phyloP scores from a whole-genome alignment of 495 filamentous ascomycete genomes.

The Penicilliopsis zonata region DNA sequence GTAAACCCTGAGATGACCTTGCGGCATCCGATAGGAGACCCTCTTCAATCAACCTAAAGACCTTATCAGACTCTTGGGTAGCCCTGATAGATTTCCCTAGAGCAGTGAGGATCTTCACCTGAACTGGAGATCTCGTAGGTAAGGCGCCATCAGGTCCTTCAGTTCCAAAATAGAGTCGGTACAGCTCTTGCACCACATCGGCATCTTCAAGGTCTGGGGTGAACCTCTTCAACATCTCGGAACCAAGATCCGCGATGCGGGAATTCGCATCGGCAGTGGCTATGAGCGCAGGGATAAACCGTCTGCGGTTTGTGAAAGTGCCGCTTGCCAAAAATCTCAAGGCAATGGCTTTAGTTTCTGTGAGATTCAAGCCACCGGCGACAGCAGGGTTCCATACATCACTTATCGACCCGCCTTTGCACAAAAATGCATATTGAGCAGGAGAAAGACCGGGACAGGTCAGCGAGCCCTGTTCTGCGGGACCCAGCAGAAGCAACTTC shows the following conservation, averaged over 20 bases:
- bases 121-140: slow-evolving; percentile 53
- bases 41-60: slow-evolving; percentile 58
- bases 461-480: slow-evolving; percentile 21
- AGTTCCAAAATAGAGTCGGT: slow-evolving; percentile 53
- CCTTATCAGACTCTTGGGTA: slow-evolving; percentile 50
- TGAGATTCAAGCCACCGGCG: slow-evolving; percentile 50
- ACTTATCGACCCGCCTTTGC: slow-evolving; percentile 38
- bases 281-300: slow-evolving; percentile 72
- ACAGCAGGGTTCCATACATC: slow-evolving; percentile 55
- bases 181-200: slow-evolving; percentile 49
- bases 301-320: slow-evolving; percentile 67
- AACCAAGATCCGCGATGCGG: slow-evolving; percentile 64
- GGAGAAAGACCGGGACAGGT: slow-evolving; percentile 58
- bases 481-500: slow-evolving; percentile 64
- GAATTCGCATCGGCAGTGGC: slow-evolving; percentile 75
- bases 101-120: slow-evolving; percentile 59
- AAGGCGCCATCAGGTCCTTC: slow-evolving; percentile 26
- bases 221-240: slow-evolving; percentile 74
- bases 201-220: slow-evolving; percentile 55
- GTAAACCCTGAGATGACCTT: slow-evolving; percentile 46
- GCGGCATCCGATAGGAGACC: slow-evolving; percentile 39
- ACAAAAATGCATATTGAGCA: slow-evolving; percentile 64
- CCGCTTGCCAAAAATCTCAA: slow-evolving; percentile 68
- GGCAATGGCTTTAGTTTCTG: slow-evolving; percentile 53
- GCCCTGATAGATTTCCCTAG: slow-evolving; percentile 64